Evolutionary conservation across 108 stramenopile genomes (phyloP).

Genomic region (Skeletonema potamos): DNA sequence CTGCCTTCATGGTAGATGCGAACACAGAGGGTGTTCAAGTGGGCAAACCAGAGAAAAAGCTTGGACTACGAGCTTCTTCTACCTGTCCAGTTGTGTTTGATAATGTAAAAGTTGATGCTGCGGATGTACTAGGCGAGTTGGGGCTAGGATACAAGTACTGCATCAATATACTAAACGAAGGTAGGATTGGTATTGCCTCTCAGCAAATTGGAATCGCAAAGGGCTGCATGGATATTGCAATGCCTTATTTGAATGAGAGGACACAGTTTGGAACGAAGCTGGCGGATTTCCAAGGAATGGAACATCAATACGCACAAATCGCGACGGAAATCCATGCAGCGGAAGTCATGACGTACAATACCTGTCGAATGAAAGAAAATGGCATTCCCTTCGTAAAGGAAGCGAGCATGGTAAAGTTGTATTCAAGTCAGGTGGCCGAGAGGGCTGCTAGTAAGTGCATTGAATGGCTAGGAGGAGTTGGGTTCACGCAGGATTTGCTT

Average conservation of each 20-base stretch:
- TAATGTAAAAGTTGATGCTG: constrained; percentile 77
- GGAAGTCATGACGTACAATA: constrained; percentile 90
- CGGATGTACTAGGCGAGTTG: constrained; percentile 84
- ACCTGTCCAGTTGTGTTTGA: constrained; percentile 91
- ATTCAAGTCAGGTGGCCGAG: constrained; percentile 89
- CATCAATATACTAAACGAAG: constrained; percentile 97
- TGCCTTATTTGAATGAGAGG: constrained; percentile 91
- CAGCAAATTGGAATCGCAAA: constrained; percentile 94
- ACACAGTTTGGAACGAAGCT: constrained; percentile 89
- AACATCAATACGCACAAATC: constrained; percentile 93
- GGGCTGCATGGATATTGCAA: constrained; percentile 85
- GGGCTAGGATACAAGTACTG: constrained; percentile 94
- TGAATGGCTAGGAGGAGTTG: constrained; percentile 94
- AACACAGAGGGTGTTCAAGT: constrained; percentile 78
- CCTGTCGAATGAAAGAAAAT: constrained; percentile 89
- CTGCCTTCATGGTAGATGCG: constrained; percentile 91
- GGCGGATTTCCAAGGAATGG: constrained; percentile 91
- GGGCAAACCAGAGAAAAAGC: constrained; percentile 89
- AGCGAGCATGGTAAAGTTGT: constrained; percentile 95
- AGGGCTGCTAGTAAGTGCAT: constrained; percentile 79
- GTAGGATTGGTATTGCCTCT: constrained; percentile 93
- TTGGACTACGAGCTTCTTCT: constrained; percentile 89
- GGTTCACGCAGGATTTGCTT: constrained; percentile 87
- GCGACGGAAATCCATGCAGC: constrained; percentile 95
- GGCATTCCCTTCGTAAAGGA: constrained; percentile 91